Conservation (phyloP, 2,329 filamentous ascomycete species). For the Sphaerulina vaccinii region DNA sequence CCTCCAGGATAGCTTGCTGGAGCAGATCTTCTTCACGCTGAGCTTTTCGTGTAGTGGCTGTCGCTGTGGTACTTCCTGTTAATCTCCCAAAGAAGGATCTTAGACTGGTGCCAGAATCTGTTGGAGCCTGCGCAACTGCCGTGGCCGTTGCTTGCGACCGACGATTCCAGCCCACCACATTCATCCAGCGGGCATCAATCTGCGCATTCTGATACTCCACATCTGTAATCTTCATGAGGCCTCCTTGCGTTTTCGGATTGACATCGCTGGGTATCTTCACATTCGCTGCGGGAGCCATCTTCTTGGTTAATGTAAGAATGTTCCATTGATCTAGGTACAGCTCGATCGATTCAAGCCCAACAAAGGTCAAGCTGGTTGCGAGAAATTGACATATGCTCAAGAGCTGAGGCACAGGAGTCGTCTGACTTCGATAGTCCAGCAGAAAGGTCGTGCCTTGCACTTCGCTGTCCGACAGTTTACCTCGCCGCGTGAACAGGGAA, state of each 20-base stretch:
- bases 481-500: constrained; percentile 85
- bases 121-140: constrained; percentile 40
- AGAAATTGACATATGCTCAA: constrained; percentile 88
- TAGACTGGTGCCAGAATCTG: constrained; percentile 43
- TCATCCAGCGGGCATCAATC: constrained; percentile 88
- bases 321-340: constrained; percentile 87
- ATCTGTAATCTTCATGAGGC: constrained; percentile 79
- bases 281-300: constrained; percentile 72
- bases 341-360: constrained; percentile 82
- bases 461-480: constrained; percentile 62
- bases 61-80: constrained; percentile 25
- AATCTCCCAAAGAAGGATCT: constrained; percentile 78
- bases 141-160: constrained; percentile 12
- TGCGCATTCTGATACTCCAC: constrained; percentile 85
- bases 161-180: constrained; percentile 79
- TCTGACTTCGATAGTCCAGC: constrained; percentile 86
- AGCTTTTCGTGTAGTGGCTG: constrained; percentile 57
- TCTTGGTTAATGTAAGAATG: constrained; percentile 77
- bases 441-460: constrained; percentile 78
- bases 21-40: constrained; percentile 62
- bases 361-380: constrained; percentile 92
- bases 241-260: constrained; percentile 78
- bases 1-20: constrained; percentile 65
- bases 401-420: constrained; percentile 81
- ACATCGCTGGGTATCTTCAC: constrained; percentile 75